Conservation (phyloP, 2,329 filamentous ascomycete species). For the Colletotrichum sp. region DNA sequence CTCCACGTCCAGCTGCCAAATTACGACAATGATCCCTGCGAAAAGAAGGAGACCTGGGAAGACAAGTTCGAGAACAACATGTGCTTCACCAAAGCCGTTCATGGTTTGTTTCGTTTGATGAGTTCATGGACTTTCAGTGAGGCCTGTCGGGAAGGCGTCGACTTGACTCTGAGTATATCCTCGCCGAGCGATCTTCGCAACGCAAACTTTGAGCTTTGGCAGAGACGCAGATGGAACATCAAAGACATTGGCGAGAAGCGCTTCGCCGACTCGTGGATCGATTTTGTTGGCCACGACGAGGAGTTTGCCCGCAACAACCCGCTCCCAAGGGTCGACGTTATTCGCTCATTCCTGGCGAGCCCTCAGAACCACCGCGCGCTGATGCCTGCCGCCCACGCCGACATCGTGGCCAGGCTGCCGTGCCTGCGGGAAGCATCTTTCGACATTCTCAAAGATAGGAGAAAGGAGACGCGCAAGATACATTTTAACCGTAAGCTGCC, state of each 20-base stretch:
- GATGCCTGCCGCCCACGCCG: conserved; percentile 24
- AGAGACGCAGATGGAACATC: conserved; percentile 21
- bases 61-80: conserved; percentile 30
- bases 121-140: conserved; percentile 23
- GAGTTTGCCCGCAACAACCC: conserved; percentile 14
- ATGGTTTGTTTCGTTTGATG: conserved; percentile 27
- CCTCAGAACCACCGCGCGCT: conserved; percentile 19
- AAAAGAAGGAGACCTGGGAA: conserved; percentile 25
- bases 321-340: conserved; percentile 22
- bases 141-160: conserved; percentile 13
- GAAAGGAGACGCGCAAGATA: conserved; percentile 13
- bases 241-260: conserved; percentile 25
- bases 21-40: conserved; percentile 24
- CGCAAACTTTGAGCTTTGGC: conserved; percentile 22
- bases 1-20: conserved; percentile 26
- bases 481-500: conserved; percentile 16
- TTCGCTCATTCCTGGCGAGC: conserved; percentile 22
- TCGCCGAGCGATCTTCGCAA: conserved; percentile 26
- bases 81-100: conserved; percentile 26
- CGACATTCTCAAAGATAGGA: conserved; percentile 21
- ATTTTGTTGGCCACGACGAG: conserved; percentile 22
- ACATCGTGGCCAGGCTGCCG: conserved; percentile 24
- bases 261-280: conserved; percentile 22
- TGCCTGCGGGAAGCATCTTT: conserved; percentile 17
- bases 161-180: conserved; percentile 18